A percentile compares a stretch with the other conserved stretches of the same genome.
phyloP scores from a whole-genome alignment of 192 early-diverging fungal species.

The Coemansia sp. region DNA sequence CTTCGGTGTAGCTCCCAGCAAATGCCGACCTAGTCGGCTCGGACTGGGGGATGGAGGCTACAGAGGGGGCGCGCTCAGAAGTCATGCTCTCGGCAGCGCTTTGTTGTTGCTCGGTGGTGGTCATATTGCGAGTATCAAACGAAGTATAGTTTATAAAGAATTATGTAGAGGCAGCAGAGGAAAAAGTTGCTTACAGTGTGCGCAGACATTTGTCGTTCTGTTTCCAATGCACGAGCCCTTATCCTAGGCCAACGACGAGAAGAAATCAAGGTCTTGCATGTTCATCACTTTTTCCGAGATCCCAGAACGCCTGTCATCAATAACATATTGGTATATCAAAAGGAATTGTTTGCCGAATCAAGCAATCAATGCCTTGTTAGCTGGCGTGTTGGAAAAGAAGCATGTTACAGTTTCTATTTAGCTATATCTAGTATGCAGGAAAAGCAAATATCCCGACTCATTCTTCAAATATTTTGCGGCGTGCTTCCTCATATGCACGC shows the following conservation, averaged over 20 bases:
- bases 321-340: neutral
- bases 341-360: neutral
- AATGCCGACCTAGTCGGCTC: slow-evolving; percentile 6
- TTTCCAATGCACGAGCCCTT: neutral
- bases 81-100: neutral
- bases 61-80: neutral
- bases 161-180: neutral
- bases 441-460: neutral
- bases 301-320: neutral
- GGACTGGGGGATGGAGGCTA: neutral
- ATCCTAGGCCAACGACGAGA: neutral
- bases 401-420: neutral
- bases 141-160: neutral
- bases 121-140: neutral
- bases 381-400: neutral
- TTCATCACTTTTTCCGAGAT: neutral
- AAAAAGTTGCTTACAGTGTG: neutral
- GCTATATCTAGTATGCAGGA: neutral
- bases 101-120: slow-evolving; percentile 2
- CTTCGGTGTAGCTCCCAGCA: slow-evolving; percentile 4
- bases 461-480: slow-evolving; percentile 10
- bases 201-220: neutral
- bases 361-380: neutral
- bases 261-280: slow-evolving; percentile 3
- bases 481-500: slow-evolving; percentile 11